phyloP scores from a whole-genome alignment of 2,329 filamentous ascomycete species.

The Chaetomium sp. region DNA sequence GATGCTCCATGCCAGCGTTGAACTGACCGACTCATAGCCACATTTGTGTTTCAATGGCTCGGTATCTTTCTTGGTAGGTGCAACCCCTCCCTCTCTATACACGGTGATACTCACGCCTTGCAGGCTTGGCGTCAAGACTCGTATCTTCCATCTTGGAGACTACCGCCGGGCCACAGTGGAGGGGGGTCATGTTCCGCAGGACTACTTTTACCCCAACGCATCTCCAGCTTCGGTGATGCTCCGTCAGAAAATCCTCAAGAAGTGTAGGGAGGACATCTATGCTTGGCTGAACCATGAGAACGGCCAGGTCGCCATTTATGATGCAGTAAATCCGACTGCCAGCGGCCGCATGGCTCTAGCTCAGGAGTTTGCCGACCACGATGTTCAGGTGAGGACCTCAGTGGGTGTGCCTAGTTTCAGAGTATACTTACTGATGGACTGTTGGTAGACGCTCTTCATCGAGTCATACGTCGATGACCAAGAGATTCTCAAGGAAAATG shows the following conservation, averaged over 20 bases:
- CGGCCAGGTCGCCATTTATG: conserved; percentile 96
- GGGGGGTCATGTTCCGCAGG: conserved; percentile 83
- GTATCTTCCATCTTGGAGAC: conserved; percentile 96
- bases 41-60: conserved; percentile 90
- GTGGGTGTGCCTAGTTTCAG: conserved; percentile 14
- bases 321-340: conserved; percentile 91
- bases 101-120: conserved; percentile 27
- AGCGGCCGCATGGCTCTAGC: conserved; percentile 80
- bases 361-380: conserved; percentile 97
- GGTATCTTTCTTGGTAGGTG: conserved; percentile 83
- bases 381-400: conserved; percentile 69
- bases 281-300: conserved; percentile 96
- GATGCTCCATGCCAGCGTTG: not conserved
- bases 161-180: conserved; percentile 91
- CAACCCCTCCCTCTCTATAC: not conserved
- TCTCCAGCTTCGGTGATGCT: conserved; percentile 90
- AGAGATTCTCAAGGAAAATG: conserved; percentile 92
- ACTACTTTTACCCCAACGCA: conserved; percentile 97
- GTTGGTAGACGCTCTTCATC: conserved; percentile 83
- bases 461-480: conserved; percentile 95
- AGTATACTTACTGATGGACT: conserved; percentile 20
- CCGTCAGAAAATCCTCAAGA: conserved; percentile 95
- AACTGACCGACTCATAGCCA: conserved; percentile 57
- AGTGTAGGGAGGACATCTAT: conserved; percentile 96
- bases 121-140: conserved; percentile 94